These are phyloP conservation scores for Sugiyamaella japonica DNA, from an alignment of 1,139 yeast genomes.

Conservation along the genomic window DNA sequence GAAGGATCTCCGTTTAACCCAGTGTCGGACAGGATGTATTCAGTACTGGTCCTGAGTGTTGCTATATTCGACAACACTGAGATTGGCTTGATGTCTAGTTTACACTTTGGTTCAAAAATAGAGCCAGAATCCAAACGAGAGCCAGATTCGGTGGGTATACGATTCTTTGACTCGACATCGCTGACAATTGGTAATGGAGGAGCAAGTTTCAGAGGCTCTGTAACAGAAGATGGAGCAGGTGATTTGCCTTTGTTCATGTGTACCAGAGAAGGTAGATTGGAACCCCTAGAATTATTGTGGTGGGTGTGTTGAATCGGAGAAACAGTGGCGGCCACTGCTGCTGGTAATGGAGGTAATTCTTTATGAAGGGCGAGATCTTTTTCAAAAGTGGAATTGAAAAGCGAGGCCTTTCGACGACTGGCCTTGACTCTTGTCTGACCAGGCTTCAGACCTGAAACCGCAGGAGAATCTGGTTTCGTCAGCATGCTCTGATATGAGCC, in stretches of 20 bases:
- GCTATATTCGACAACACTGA: slow-evolving; percentile 2
- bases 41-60: neutral
- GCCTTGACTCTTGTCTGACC: slow-evolving; percentile 5
- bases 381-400: slow-evolving; percentile 1
- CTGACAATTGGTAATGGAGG: slow-evolving; percentile 1
- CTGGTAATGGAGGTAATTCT: slow-evolving; percentile 14
- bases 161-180: too few species aligned
- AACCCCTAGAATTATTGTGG: neutral
- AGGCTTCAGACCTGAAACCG: neutral
- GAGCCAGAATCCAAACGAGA: neutral
- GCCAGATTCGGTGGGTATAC: too few species aligned
- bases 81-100: neutral
- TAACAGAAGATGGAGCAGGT: too few species aligned
- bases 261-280: too few species aligned
- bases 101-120: neutral
- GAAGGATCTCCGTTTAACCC: neutral
- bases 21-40: neutral
- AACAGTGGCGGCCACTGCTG: neutral
- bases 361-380: slow-evolving; percentile 4
- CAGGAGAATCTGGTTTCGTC: slow-evolving; percentile 1
- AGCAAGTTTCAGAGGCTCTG: too few species aligned
- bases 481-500: slow-evolving; percentile 15
- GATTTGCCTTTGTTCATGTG: too few species aligned
- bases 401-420: slow-evolving; percentile 8
- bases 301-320: neutral